Base-by-base conservation (phyloP, 768 basidiomycete species). In the Nidularia sp. region DNA sequence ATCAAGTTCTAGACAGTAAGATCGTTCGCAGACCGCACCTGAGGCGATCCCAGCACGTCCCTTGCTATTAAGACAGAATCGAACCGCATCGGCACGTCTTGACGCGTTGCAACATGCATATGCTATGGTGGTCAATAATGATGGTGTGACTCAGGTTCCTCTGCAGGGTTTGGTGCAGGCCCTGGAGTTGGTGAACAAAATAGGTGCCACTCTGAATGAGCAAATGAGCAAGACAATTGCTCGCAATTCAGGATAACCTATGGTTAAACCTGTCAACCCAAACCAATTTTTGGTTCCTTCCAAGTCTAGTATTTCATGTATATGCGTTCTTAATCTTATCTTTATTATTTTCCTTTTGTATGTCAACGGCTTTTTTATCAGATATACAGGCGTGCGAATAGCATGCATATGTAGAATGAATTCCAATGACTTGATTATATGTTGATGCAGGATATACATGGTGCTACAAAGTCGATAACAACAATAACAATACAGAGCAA, bases 101-200 rank as follows among this genome's bases (percentile, higher is more conserved):
- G 72, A 74, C 2, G 72, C 68, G 4, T 58, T 81, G 25, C 70
- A 70, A 50, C 68, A 68, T 7, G 74, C 77, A 8, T 78, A 76
- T 53, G 69, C 70, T 6, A 70, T 71, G 8, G 58, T 83, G 10
- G 55, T 66, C 6, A 61, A 63, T 34, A 60, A 61, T 6, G 67
- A 69, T 9, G 72, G 72, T 6, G 73, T 65, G 6, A 80, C 80
- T 15, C 81, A 84, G 52, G 68, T 78, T 33, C 69, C 77, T 12
- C 64, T 77, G 25, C 66, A 77, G 22, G 80, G 82, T 55, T 69
- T 84, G 10, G 55, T 77, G 10, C 72, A 74, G 29, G 79, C 78
- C 6, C 71, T 73, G 13, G 67, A 60, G 34, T 56, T 81, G 32
- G 72, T 77, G 4, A 71, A 77, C 55, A 67, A 72, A 57, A 76